Conservation (phyloP, 345 rosid genomes). For the Camelina hispida region DNA sequence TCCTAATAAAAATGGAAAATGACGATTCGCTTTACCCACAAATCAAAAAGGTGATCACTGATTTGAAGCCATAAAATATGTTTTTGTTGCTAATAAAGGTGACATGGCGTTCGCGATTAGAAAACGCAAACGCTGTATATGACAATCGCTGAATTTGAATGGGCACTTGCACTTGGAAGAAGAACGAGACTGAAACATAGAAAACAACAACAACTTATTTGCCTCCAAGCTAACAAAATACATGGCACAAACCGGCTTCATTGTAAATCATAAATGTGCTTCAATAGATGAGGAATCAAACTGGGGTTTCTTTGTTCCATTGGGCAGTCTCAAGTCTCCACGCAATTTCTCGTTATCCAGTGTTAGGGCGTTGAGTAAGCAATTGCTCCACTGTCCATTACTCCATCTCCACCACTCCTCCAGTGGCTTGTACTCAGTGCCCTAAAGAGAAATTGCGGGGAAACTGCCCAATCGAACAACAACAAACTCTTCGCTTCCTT, state of each 20-base stretch:
- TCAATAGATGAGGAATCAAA: no score
- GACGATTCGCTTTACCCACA: constrained; percentile 23
- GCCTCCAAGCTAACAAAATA: constrained; percentile 4
- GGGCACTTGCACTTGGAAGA: not conserved
- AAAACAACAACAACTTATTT: not conserved
- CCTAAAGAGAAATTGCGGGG: no score
- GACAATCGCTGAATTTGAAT: not conserved
- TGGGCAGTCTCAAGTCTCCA: no score
- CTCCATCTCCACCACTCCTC: no score
- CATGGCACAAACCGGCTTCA: not conserved
- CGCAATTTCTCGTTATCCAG: no score
- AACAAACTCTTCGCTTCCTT: no score
- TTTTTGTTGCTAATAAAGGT: not conserved
- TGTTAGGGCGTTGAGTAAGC: no score
- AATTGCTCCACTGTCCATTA: no score
- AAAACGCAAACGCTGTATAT: constrained; percentile 14
- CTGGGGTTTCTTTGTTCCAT: no score
- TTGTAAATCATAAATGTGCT: not conserved
- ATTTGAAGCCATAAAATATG: not conserved
- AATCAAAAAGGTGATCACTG: not conserved
- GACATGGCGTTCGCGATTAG: not conserved
- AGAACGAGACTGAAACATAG: not conserved
- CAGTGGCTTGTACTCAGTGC: no score
- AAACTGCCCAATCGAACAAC: no score
- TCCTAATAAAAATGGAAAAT: not conserved